Evolutionary conservation across 1,139 yeast genomes (phyloP), one percentile per base, ranked within the genome.

Genomic region (Geotrichum histeridarum): DNA sequence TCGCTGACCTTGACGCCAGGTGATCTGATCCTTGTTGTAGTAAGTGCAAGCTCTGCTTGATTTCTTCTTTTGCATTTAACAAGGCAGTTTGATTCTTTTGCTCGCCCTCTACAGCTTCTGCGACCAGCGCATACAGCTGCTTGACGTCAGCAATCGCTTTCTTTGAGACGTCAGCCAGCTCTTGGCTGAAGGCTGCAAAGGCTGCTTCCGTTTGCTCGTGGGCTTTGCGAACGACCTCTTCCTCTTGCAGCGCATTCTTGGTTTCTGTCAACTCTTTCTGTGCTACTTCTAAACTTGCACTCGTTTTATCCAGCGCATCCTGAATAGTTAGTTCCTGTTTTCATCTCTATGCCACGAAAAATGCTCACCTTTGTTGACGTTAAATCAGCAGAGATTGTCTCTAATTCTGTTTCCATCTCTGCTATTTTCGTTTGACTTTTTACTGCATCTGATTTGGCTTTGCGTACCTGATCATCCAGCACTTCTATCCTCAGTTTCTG

Each of bases 401-500:
- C 67, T 14, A 54, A 50, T 45, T 64, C 63, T 43, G 61, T 63
- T 30, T 53, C 38, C 60, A 50, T 12, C 54, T 35, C 49, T 64
- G 67, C 39, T 12, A 37, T 32, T 27, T 44, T 33, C 14, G 32
- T 42, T 15, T 44, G 37, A 31, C 38, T 27, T 11, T 30, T 15
- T 2, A 18, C 38, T 4, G 50, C 39, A 11, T 15, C 30, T n/a
- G 5, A 12, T 37, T 47, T 47, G 2, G 35, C 22, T 14, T 38
- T 48, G 12, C 45, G 41, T 3, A 73, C 63, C 56, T 74, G 77
- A 37, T 69, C 71, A 51, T 75, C 78, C 54, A 75, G 61, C 12
- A 70, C 72, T 44, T 68, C 71, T n/a, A 75, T 70, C 55, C 72
- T 70, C 11, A 73, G 67, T 64, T 77, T 80, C 57, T 70, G 72